phyloP scores from a whole-genome alignment of 2,329 filamentous ascomycete species.

The Microsporum ferrugineum region DNA sequence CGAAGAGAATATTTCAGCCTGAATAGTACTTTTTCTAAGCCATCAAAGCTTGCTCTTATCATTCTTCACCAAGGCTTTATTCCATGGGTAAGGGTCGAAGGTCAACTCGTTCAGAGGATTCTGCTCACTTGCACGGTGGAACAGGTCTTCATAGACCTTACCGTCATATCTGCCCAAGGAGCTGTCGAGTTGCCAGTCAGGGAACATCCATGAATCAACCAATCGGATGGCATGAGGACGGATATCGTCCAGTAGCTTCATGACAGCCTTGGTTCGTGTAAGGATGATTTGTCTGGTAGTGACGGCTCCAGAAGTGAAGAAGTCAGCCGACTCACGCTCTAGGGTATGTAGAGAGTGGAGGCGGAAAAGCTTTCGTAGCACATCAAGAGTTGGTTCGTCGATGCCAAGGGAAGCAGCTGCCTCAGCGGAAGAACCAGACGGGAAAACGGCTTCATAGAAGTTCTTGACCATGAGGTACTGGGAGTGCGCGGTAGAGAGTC shows the following conservation, averaged over 20 bases:
- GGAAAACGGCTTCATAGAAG: constrained; percentile 56
- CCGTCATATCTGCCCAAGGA: constrained; percentile 60
- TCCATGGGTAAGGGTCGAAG: constrained; percentile 61
- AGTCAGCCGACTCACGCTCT: constrained; percentile 58
- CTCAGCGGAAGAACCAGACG: constrained; percentile 35
- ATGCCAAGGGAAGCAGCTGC: constrained; percentile 39
- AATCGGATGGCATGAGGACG: constrained; percentile 60
- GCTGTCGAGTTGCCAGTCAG: constrained; percentile 66
- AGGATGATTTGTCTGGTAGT: constrained; percentile 63
- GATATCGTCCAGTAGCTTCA: constrained; percentile 59
- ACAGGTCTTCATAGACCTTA: constrained; percentile 68
- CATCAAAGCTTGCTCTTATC: constrained; percentile 30
- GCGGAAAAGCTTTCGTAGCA: constrained; percentile 57
- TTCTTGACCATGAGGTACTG: constrained; percentile 70
- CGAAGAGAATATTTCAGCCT: neutral
- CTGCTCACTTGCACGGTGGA: constrained; percentile 57
- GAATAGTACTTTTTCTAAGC: neutral
- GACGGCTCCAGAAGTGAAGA: constrained; percentile 58
- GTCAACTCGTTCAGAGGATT: constrained; percentile 63
- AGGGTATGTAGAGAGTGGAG: constrained; percentile 56
- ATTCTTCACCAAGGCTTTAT: constrained; percentile 49
- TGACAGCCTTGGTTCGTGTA: constrained; percentile 54
- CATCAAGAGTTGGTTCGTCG: constrained; percentile 44
- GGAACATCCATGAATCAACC: constrained; percentile 65
- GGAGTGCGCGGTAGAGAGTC: constrained; percentile 60